Evolutionary conservation across 2,329 filamentous ascomycete species (phyloP).

Genomic region (Zalaria sp.): DNA sequence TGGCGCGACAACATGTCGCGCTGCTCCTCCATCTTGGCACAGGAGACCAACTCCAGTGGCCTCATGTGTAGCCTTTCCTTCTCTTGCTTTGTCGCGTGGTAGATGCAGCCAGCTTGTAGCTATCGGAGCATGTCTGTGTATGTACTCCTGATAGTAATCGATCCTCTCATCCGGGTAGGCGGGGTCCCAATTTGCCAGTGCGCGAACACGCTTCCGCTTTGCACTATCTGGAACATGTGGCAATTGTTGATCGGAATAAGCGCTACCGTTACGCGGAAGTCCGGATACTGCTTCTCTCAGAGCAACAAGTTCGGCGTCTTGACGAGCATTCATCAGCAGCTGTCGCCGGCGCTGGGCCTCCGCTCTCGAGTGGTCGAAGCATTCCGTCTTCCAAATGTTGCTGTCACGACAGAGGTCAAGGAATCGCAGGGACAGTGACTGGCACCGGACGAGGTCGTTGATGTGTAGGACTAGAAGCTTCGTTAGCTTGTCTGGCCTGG

Average conservation of each 20-base stretch:
- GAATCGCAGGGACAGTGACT: conserved; percentile 54
- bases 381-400: conserved; percentile 60
- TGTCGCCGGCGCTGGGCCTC: conserved; percentile 46
- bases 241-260: not conserved
- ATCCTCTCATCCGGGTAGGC: conserved; percentile 56
- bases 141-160: conserved; percentile 81
- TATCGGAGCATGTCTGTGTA: conserved; percentile 65
- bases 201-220: conserved; percentile 33
- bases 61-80: conserved; percentile 40
- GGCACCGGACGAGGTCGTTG: conserved; percentile 50
- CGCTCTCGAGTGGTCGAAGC: conserved; percentile 56
- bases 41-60: conserved; percentile 57
- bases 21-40: conserved; percentile 39
- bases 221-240: not conserved
- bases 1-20: conserved; percentile 55
- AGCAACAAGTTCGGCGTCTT: conserved; percentile 29
- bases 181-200: conserved; percentile 73
- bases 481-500: conserved; percentile 1
- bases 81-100: conserved; percentile 29
- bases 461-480: conserved; percentile 43
- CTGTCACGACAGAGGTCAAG: conserved; percentile 58
- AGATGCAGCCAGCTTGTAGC: conserved; percentile 63
- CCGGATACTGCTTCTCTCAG: conserved; percentile 26
- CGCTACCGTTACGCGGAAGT: conserved; percentile 6
- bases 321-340: conserved; percentile 15